These are phyloP conservation scores for Cordyceps pruinosa DNA, from an alignment of 2,329 filamentous ascomycete species.

Conservation along the genomic window DNA sequence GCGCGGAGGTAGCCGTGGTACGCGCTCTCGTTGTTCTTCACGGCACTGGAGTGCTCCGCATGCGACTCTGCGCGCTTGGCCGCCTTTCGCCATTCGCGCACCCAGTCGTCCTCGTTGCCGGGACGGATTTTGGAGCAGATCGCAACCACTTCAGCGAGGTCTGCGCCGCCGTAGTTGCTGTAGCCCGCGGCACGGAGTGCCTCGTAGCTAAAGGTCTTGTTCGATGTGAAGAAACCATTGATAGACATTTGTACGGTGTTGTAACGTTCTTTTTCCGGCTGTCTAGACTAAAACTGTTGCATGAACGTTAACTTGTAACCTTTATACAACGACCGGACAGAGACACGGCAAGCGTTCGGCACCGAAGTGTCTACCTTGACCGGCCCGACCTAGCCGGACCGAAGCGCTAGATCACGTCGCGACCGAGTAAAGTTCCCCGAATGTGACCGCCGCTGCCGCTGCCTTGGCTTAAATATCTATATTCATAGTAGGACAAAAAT, in stretches of 20 bases:
- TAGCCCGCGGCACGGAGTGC: conserved; percentile 9
- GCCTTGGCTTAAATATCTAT: no score
- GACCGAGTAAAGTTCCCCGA: no score
- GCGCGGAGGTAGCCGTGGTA: not conserved
- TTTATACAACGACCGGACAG: not conserved
- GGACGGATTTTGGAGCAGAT: conserved; percentile 1
- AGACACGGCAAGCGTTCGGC: not conserved
- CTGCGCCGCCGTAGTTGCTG: conserved; percentile 5
- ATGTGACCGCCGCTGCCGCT: no score
- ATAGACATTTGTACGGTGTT: not conserved
- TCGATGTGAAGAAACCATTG: conserved; percentile 3
- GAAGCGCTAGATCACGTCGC: no score
- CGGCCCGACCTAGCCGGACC: not conserved
- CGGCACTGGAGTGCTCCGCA: not conserved
- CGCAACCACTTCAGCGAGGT: conserved; percentile 6
- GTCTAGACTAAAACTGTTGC: no score
- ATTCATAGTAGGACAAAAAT: no score
- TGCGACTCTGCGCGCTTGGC: not conserved
- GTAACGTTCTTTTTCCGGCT: not conserved
- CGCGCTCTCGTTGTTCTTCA: not conserved
- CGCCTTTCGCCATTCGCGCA: not conserved
- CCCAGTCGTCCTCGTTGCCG: conserved; percentile 6
- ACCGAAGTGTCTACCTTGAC: not conserved
- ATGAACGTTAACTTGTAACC: not conserved
- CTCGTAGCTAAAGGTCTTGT: conserved; percentile 5